Conservation (phyloP, 306 rosid genomes). For the Prosopis cineraria region DNA sequence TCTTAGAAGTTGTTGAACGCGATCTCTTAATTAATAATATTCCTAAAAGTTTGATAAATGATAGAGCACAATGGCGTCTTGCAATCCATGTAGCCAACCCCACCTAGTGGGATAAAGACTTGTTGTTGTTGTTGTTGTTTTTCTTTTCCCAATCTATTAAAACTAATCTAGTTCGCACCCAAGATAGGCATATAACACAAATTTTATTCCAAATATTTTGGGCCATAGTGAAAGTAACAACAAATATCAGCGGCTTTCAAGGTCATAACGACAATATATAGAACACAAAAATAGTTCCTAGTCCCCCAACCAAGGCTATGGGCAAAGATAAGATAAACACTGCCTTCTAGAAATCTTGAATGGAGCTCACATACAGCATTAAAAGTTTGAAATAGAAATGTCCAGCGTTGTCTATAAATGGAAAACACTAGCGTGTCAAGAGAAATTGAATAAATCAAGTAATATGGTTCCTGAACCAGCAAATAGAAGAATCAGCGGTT, state of each 20-base stretch:
- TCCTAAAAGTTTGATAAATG: no score
- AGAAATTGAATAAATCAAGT: not conserved
- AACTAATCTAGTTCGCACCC: not conserved
- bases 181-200: not conserved
- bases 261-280: not conserved
- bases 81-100: no score
- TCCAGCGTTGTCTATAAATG: not conserved
- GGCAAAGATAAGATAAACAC: not conserved
- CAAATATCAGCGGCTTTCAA: not conserved
- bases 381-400: not conserved
- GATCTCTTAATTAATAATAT: no score
- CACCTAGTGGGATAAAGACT: no score
- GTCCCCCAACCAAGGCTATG: no score
- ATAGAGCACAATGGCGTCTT: no score
- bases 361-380: not conserved
- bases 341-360: not conserved
- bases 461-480: not conserved
- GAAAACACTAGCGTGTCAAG: not conserved
- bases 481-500: not conserved
- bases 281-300: not conserved
- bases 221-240: not conserved
- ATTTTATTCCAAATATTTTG: not conserved
- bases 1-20: no score
- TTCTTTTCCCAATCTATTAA: not conserved
- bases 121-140: no score